Percentiles rank a stretch among this genome's conserved stretches.
Conservation (phyloP, 108 stramenopile species). For the Nannochloropsis salina region DNA sequence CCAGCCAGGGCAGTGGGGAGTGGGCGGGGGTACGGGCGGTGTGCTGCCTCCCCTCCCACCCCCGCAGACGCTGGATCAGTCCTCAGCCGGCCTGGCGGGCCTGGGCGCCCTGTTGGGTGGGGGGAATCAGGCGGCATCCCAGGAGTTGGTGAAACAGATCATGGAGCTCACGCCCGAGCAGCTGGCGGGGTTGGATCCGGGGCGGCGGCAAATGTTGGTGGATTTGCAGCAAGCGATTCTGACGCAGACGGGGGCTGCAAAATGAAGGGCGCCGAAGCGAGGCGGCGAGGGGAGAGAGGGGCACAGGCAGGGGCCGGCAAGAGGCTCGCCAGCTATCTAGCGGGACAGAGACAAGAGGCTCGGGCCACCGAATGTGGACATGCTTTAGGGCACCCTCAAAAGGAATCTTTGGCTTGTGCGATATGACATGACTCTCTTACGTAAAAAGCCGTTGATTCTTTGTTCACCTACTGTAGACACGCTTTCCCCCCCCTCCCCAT, state of each 20-base stretch:
- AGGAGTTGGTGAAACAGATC: neutral
- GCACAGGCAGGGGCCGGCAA: neutral
- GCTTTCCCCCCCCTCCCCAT: too few relatives aligned
- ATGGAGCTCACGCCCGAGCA: neutral
- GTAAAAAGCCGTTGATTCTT: too few relatives aligned
- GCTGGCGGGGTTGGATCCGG: neutral
- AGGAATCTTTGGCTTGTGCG: too few relatives aligned
- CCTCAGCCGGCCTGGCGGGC: neutral
- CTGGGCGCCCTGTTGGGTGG: neutral
- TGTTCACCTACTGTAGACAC: too few relatives aligned
- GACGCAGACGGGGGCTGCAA: neutral
- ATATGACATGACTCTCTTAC: too few relatives aligned
- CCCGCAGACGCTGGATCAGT: neutral
- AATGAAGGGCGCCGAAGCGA: neutral
- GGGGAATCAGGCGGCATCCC: neutral
- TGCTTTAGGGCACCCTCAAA: too few relatives aligned
- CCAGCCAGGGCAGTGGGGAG: neutral
- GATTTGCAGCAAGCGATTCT: neutral
- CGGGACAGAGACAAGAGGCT: too few relatives aligned
- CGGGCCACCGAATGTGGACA: too few relatives aligned
- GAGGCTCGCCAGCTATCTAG: too few relatives aligned
- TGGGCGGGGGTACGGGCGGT: neutral
- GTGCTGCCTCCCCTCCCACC: slow-evolving; percentile 1
- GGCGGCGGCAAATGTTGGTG: neutral
- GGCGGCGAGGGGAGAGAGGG: neutral